phyloP scores from a whole-genome alignment of 352 stramenopile genomes.

The Phytopythium aichiense region DNA sequence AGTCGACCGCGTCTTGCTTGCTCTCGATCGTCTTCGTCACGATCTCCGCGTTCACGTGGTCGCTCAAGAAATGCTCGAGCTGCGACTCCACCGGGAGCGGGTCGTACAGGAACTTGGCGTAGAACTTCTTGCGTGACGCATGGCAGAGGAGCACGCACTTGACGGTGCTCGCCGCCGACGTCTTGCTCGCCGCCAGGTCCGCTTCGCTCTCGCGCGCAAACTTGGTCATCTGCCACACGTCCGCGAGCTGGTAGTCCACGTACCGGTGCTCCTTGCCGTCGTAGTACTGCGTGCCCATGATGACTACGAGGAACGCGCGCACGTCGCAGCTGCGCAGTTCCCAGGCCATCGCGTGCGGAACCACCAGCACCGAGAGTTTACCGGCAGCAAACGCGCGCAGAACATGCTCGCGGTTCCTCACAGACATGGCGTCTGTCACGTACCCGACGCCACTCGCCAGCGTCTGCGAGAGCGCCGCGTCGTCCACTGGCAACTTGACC shows the following conservation, averaged over 20 bases:
- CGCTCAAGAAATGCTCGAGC: slow-evolving; percentile 97
- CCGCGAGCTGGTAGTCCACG: slow-evolving; percentile 96
- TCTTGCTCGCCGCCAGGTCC: slow-evolving; percentile 25
- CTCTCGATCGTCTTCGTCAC: slow-evolving; percentile 98
- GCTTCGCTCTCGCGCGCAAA: slow-evolving; percentile 48
- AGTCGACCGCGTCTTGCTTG: slow-evolving; percentile 99
- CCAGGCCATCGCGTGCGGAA: slow-evolving; percentile 94
- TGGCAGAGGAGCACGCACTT: slow-evolving; percentile 97
- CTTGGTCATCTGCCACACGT: slow-evolving; percentile 98
- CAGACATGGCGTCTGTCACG: slow-evolving; percentile 91
- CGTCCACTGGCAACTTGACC: slow-evolving; percentile 55
- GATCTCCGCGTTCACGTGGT: slow-evolving; percentile 99
- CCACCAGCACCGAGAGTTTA: slow-evolving; percentile 92
- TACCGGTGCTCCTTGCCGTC: slow-evolving; percentile 95
- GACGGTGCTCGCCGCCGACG: slow-evolving; percentile 31
- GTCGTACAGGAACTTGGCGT: slow-evolving; percentile 99
- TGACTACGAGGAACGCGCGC: slow-evolving; percentile 91
- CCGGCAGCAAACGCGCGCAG: slow-evolving; percentile 85
- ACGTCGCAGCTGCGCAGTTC: slow-evolving; percentile 66
- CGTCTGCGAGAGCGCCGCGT: slow-evolving; percentile 93
- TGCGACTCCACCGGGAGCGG: slow-evolving; percentile 99
- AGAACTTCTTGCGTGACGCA: slow-evolving; percentile 97
- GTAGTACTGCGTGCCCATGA: slow-evolving; percentile 98
- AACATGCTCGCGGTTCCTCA: slow-evolving; percentile 89
- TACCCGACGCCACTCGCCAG: slow-evolving; percentile 95